These are phyloP conservation scores for Periglandula ipomoeae DNA, from an alignment of 2,329 filamentous ascomycete genomes.

Conservation along the genomic window DNA sequence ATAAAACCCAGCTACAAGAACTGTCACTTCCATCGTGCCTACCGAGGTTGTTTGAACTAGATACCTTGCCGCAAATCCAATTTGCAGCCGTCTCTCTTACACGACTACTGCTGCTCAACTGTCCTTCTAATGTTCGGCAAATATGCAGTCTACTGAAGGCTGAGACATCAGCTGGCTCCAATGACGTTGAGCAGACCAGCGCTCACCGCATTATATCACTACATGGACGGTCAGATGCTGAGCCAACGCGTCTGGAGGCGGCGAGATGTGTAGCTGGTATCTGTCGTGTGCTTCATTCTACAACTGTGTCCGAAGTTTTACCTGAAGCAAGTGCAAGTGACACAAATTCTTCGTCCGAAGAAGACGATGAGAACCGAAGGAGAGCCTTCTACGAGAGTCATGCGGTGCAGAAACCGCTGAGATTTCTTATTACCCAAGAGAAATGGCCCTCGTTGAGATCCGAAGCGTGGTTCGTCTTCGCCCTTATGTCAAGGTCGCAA, in stretches of 20 bases:
- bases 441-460: constrained; percentile 52
- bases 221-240: constrained; percentile 29
- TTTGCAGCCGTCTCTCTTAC: constrained; percentile 50
- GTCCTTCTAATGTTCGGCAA: constrained; percentile 39
- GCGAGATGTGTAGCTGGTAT: constrained; percentile 43
- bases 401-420: constrained; percentile 32
- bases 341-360: not conserved
- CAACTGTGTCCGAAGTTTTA: constrained; percentile 19
- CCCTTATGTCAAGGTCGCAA: constrained; percentile 45
- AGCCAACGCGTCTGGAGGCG: constrained; percentile 51
- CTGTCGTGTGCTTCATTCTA: constrained; percentile 45
- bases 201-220: constrained; percentile 28
- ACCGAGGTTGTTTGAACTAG: constrained; percentile 44
- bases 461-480: constrained; percentile 54
- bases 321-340: constrained; percentile 14
- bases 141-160: constrained; percentile 34
- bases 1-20: constrained; percentile 42
- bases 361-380: constrained; percentile 11
- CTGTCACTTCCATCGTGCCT: constrained; percentile 37
- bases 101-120: constrained; percentile 46
- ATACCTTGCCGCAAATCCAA: constrained; percentile 45
- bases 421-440: constrained; percentile 44
- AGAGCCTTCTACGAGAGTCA: constrained; percentile 38
- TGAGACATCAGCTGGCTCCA: constrained; percentile 15
- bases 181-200: constrained; percentile 19